Conservation (phyloP, 129 eudicot species). For the Pulicaria dysenterica region DNA sequence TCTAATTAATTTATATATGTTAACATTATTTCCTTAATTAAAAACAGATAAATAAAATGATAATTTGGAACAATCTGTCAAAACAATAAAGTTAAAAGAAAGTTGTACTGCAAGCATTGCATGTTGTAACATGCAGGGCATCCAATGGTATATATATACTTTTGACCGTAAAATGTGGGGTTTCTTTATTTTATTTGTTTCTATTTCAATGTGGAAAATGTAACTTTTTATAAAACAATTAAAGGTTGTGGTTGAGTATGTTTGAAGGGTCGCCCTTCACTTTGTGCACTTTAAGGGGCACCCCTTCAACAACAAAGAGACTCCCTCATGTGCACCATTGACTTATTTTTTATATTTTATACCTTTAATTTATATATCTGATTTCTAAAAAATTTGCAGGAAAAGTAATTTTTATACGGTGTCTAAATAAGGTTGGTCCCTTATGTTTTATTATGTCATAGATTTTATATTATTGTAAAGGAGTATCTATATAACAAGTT, state of each 20-base stretch:
- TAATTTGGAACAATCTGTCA: no score
- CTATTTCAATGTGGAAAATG: not conserved
- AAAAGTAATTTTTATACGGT: no score
- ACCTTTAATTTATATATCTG: not conserved
- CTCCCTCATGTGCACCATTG: slow-evolving; percentile 36
- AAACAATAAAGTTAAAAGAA: not conserved
- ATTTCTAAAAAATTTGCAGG: not conserved
- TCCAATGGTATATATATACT: slow-evolving; percentile 12
- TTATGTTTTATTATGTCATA: no score
- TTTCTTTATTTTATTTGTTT: not conserved
- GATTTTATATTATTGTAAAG: no score
- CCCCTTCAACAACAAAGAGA: slow-evolving; percentile 27
- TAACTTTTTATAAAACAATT: not conserved
- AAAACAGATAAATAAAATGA: no score
- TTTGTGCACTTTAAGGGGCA: slow-evolving; percentile 42
- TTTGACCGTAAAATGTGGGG: not conserved
- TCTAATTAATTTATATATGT: no score
- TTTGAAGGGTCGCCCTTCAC: slow-evolving; percentile 33
- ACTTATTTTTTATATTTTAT: slow-evolving; percentile 11
- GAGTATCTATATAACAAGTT: no score
- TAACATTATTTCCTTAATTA: no score
- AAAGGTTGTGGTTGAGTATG: slow-evolving; percentile 25
- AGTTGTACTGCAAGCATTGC: not conserved
- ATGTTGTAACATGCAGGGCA: slow-evolving; percentile 29
- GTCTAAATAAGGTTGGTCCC: no score